Evolutionary conservation across 106 monocot species (phyloP), one percentile per base, ranked within the genome.

Genomic region (Ottelia alismoides): DNA sequence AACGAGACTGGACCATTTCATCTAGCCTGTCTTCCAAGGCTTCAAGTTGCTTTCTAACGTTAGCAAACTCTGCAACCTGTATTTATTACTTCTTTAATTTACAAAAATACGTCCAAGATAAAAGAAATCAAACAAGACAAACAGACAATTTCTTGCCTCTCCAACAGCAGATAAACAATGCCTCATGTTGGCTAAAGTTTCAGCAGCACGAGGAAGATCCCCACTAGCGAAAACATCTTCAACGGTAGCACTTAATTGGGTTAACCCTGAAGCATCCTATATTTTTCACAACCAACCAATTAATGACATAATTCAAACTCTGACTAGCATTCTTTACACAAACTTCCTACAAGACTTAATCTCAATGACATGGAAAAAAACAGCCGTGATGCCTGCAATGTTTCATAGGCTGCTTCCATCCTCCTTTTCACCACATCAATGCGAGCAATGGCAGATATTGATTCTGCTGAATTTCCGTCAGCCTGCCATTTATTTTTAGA

Each of bases 211-310:
- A 23, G 74, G 82, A 74, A 98, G 98, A 82, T 98, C 89, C 52
- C 98, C 98, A 65, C 98, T 98, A 51, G 98, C 82, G 80, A 98
- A 98, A 4, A 98, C 98, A 70, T 90, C 90, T 72, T 98, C 98
- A 0, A 98, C 98, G 30, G 81, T 90, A 20, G 89, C 85, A 77
- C 98, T 98, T 61, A 98, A 60, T 62, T 98, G 85, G 19, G 89
- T 86, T 51, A 98, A 54, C 1, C 98, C 98, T 43, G 98, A 85
- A 20, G 98, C 98, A 77, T 98, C 98, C 98, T 98, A 63, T 60
- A 49, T 62, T 11, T 2, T 43, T 43, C 40, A 43, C 40, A 43
- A 43, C 10, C 40, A 43, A 43, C n/a, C n/a, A 43, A 43, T 16
- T 7, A 43, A 16, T 43, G 10, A 6, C 40, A 43, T 7, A 6